A percentile compares a stretch with the other conserved stretches of the same genome.
These are phyloP conservation scores for Globisporangium solare DNA, from an alignment of 352 stramenopile genomes.

Conservation along the genomic window DNA sequence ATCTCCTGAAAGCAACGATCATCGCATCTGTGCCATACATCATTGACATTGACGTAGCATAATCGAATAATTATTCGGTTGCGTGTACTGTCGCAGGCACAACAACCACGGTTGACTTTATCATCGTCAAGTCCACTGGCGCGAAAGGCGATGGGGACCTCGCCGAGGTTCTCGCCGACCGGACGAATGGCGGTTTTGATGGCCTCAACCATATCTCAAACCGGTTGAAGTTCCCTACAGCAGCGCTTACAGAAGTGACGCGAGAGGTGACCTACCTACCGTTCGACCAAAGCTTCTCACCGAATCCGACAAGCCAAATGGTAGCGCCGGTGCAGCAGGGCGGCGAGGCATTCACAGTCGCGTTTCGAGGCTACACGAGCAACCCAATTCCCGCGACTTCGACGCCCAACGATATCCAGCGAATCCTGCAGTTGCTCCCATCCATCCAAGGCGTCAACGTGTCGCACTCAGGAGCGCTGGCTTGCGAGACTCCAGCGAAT, in stretches of 20 bases:
- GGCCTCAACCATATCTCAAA: slow-evolving; percentile 63
- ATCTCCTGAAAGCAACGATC: slow-evolving; percentile 34
- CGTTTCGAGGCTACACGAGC: slow-evolving; percentile 62
- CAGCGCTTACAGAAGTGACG: slow-evolving; percentile 45
- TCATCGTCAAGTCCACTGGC: slow-evolving; percentile 42
- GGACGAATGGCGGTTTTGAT: slow-evolving; percentile 41
- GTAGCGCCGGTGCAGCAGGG: slow-evolving; percentile 30
- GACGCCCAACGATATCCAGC: slow-evolving; percentile 22
- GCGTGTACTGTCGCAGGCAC: slow-evolving; percentile 54
- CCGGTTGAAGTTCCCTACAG: slow-evolving; percentile 42
- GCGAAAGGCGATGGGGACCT: slow-evolving; percentile 50
- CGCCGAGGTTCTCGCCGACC: slow-evolving; percentile 36
- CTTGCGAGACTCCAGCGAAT: slow-evolving; percentile 59
- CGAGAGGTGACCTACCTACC: slow-evolving; percentile 45
- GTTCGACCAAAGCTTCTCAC: slow-evolving; percentile 46
- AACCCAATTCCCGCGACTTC: slow-evolving; percentile 53
- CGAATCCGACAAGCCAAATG: slow-evolving; percentile 40
- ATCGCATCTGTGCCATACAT: slow-evolving; percentile 46
- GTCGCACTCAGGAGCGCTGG: slow-evolving; percentile 46
- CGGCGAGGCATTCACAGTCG: slow-evolving; percentile 47
- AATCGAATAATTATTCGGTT: slow-evolving; percentile 18
- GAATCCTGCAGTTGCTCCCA: slow-evolving; percentile 34
- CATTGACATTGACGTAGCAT: slow-evolving; percentile 58
- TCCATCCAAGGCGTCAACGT: slow-evolving; percentile 53
- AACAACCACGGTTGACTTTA: slow-evolving; percentile 55